A percentile compares a stretch with the other conserved stretches of the same genome.
Conservation (phyloP, 2,329 filamentous ascomycete genomes). For the Xylariaceae sp. region DNA sequence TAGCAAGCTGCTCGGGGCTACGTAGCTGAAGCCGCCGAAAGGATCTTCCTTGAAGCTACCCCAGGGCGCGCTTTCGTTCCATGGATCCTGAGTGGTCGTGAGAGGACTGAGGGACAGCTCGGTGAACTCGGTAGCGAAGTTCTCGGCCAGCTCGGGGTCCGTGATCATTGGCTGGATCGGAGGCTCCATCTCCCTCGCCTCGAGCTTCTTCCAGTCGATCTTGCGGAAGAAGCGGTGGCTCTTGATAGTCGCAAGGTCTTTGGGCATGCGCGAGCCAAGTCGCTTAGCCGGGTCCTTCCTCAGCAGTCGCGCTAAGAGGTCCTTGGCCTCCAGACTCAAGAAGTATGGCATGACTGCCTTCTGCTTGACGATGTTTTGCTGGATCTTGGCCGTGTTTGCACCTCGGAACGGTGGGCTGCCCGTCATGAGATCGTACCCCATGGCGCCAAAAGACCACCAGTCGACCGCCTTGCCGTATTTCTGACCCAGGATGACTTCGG, state of each 20-base stretch:
- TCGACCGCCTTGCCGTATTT: conserved; percentile 93
- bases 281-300: conserved; percentile 90
- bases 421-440: conserved; percentile 89
- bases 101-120: conserved; percentile 74
- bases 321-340: conserved; percentile 85
- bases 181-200: conserved; percentile 73
- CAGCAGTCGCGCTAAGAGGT: conserved; percentile 81
- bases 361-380: conserved; percentile 91
- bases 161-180: conserved; percentile 93
- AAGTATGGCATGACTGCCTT: conserved; percentile 88
- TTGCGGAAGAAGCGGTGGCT: conserved; percentile 94
- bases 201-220: conserved; percentile 89
- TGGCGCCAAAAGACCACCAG: conserved; percentile 96
- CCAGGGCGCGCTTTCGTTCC: conserved; percentile 32
- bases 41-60: conserved; percentile 46
- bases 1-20: conserved; percentile 52
- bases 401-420: conserved; percentile 87
- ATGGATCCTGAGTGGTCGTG: conserved; percentile 38
- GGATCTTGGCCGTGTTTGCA: conserved; percentile 88
- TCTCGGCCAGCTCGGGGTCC: conserved; percentile 92
- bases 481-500: conserved; percentile 82
- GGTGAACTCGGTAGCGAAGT: conserved; percentile 92
- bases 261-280: conserved; percentile 80
- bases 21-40: conserved; percentile 61
- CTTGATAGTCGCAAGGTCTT: conserved; percentile 81